Evolutionary conservation across 2,329 filamentous ascomycete genomes (phyloP).

Genomic region (Cladophialophora carrionii): DNA sequence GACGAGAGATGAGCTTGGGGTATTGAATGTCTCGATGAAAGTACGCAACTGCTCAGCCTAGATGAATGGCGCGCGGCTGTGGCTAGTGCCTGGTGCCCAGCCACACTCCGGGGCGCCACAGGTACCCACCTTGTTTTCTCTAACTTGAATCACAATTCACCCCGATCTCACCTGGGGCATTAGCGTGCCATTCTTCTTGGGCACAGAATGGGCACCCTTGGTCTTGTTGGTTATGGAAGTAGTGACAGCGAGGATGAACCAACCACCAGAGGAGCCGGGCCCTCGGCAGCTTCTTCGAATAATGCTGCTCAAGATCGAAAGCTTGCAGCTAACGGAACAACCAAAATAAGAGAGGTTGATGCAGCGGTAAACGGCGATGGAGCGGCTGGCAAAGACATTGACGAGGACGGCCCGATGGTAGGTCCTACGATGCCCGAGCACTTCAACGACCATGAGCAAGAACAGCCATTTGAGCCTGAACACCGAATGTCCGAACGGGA

Average conservation of each 20-base stretch:
- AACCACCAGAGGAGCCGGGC: slow-evolving; percentile 16
- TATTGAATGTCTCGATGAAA: slow-evolving; percentile 5
- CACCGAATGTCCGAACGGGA: slow-evolving; percentile 39
- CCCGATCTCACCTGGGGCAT: neutral
- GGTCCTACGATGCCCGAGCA: slow-evolving; percentile 34
- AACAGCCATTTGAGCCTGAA: slow-evolving; percentile 9
- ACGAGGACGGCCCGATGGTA: slow-evolving; percentile 28
- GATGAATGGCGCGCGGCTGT: slow-evolving; percentile 11
- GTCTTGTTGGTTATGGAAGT: slow-evolving; percentile 49
- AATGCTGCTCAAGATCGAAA: neutral
- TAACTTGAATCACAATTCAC: neutral
- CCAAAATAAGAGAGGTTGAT: neutral
- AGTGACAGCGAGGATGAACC: slow-evolving; percentile 51
- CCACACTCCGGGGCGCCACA: neutral
- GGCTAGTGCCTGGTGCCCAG: slow-evolving; percentile 12
- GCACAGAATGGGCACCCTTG: slow-evolving; percentile 37
- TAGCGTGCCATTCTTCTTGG: neutral
- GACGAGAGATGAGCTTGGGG: slow-evolving; percentile 13
- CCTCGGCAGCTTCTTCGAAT: neutral
- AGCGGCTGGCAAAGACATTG: neutral
- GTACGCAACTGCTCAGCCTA: slow-evolving; percentile 24
- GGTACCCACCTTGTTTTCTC: neutral
- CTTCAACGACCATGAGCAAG: slow-evolving; percentile 19
- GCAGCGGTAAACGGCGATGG: neutral
- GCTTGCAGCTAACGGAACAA: neutral